phyloP scores from a whole-genome alignment of 2,329 filamentous ascomycete genomes.

The Trichophyton verrucosum region DNA sequence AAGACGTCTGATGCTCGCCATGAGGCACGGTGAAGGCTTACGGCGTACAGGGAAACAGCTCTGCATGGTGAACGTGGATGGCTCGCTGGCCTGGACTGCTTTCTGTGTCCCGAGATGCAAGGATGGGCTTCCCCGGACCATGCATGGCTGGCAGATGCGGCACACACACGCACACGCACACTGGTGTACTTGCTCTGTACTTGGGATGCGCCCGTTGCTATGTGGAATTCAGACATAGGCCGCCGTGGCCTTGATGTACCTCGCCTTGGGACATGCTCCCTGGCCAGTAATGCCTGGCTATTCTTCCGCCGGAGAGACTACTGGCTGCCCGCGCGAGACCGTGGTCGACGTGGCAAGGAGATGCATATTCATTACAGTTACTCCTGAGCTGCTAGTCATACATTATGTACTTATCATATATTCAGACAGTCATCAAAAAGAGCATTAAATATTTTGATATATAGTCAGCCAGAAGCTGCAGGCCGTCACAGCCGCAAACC shows the following conservation, averaged over 20 bases:
- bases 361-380: not conserved
- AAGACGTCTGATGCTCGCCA: not conserved
- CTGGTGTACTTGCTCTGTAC: no score
- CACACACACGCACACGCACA: no score
- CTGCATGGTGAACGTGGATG: slow-evolving; percentile 1
- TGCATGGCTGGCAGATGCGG: not conserved
- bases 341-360: not conserved
- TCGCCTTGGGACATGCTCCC: not conserved
- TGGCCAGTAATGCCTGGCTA: not conserved
- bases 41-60: not conserved
- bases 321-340: not conserved
- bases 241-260: not conserved
- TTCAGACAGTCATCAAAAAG: not conserved
- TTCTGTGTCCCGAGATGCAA: not conserved
- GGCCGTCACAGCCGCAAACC: slow-evolving; percentile 41
- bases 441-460: no score
- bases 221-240: not conserved
- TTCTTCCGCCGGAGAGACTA: not conserved
- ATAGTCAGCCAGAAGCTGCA: not conserved
- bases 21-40: not conserved
- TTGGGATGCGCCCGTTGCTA: not conserved
- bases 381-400: not conserved
- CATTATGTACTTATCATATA: not conserved
- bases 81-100: not conserved
- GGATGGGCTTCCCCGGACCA: not conserved